Conservation (phyloP, 768 basidiomycete genomes). For the Tephrocybe sp. region DNA sequence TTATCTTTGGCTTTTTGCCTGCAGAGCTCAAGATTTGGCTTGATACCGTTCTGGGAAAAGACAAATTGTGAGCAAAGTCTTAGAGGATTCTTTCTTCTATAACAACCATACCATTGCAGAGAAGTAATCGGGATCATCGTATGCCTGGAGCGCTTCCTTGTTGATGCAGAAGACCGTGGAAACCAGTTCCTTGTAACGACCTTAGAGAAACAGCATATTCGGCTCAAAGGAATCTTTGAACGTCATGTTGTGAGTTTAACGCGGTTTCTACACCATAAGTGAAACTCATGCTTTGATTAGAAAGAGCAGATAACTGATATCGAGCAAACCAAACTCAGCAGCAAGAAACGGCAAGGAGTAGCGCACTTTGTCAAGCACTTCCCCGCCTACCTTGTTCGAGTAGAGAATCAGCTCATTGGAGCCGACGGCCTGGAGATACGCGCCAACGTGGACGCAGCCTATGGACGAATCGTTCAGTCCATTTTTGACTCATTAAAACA, state of each 20-base stretch:
- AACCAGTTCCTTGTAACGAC: slow-evolving; percentile 71
- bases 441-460: slow-evolving; percentile 72
- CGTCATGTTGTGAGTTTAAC: slow-evolving; percentile 60
- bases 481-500: slow-evolving; percentile 95
- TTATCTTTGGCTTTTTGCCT: slow-evolving; percentile 93
- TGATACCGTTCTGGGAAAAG: slow-evolving; percentile 73
- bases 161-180: slow-evolving; percentile 77
- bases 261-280: not conserved
- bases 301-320: slow-evolving; percentile 85
- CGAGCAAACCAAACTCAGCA: slow-evolving; percentile 87
- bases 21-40: slow-evolving; percentile 84
- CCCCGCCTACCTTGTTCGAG: slow-evolving; percentile 79
- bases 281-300: slow-evolving; percentile 36
- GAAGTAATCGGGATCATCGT: slow-evolving; percentile 84
- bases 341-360: slow-evolving; percentile 91
- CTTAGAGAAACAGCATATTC: slow-evolving; percentile 80
- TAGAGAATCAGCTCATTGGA: slow-evolving; percentile 83
- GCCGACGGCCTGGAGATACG: slow-evolving; percentile 79
- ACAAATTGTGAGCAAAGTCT: slow-evolving; percentile 58
- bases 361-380: slow-evolving; percentile 92
- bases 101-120: slow-evolving; percentile 40
- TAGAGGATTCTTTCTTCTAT: slow-evolving; percentile 5
- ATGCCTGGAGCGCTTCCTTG: slow-evolving; percentile 72
- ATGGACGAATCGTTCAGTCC: slow-evolving; percentile 83
- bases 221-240: slow-evolving; percentile 76